Evolutionary conservation across 306 rosid genomes (phyloP).

Genomic region (Dalbergia cultrata): DNA sequence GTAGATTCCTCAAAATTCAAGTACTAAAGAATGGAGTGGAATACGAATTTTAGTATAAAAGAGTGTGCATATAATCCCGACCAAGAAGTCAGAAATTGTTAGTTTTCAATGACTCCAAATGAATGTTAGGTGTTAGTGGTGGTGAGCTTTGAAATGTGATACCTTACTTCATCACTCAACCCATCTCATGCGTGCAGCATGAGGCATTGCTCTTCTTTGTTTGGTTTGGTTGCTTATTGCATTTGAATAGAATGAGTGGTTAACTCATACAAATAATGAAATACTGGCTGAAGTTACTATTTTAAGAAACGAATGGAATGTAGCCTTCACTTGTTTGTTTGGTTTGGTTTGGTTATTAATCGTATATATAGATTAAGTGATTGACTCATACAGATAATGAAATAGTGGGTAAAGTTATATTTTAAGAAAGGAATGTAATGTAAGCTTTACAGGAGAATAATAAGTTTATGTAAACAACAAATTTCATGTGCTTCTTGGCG

Average conservation of each 20-base stretch:
- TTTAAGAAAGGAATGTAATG: slow-evolving; percentile 10
- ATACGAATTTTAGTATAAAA: too few relatives aligned
- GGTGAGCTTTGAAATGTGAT: slow-evolving; percentile 54
- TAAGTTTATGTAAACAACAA: slow-evolving; percentile 3
- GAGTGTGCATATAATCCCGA: background rate
- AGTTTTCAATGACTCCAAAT: slow-evolving; percentile 13
- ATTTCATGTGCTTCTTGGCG: slow-evolving; percentile 12
- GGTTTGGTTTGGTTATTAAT: slow-evolving; percentile 32
- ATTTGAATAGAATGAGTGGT: slow-evolving; percentile 31
- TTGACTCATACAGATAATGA: slow-evolving; percentile 40
- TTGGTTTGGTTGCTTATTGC: slow-evolving; percentile 30
- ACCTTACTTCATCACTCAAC: slow-evolving; percentile 35
- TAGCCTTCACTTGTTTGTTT: slow-evolving; percentile 26
- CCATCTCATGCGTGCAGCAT: slow-evolving; percentile 40
- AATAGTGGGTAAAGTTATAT: slow-evolving; percentile 23
- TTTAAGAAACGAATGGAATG: slow-evolving; percentile 6
- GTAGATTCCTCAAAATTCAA: too few relatives aligned
- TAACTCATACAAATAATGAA: slow-evolving; percentile 38
- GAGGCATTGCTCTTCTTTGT: slow-evolving; percentile 27
- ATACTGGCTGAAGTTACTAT: slow-evolving; percentile 17
- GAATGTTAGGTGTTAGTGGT: slow-evolving; percentile 47
- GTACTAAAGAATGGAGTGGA: too few relatives aligned
- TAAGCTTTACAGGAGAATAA: slow-evolving; percentile 25
- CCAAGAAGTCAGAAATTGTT: slow-evolving; percentile 35
- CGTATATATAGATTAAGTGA: slow-evolving; percentile 26